These are phyloP conservation scores for Balansia obtecta DNA, from an alignment of 2,329 filamentous ascomycete genomes.

Conservation along the genomic window DNA sequence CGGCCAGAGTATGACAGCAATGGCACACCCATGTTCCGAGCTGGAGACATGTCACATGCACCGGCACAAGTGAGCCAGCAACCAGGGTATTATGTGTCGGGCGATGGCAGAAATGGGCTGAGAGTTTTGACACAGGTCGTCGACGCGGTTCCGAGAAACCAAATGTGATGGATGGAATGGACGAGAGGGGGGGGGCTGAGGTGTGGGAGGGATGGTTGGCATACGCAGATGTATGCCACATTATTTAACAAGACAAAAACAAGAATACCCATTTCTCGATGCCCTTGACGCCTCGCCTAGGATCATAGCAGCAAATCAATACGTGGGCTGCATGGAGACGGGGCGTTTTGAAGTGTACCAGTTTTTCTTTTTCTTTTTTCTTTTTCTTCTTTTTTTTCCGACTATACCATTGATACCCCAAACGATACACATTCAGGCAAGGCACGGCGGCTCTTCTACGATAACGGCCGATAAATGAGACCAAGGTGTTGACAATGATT, in stretches of 20 bases:
- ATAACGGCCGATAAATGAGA: background rate
- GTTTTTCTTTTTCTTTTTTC: background rate
- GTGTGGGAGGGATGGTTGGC: too few species aligned
- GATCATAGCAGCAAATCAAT: background rate
- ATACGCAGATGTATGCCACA: background rate
- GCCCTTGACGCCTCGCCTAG: background rate
- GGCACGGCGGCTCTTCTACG: background rate
- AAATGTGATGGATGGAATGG: conserved; percentile 13
- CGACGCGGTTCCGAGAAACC: conserved; percentile 16
- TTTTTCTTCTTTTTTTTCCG: background rate
- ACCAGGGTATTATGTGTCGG: conserved; percentile 21
- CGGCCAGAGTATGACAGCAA: conserved; percentile 21
- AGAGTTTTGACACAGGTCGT: conserved; percentile 17
- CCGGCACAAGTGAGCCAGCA: conserved; percentile 16
- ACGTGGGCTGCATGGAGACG: background rate
- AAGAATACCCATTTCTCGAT: background rate
- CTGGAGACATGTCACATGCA: conserved; percentile 17
- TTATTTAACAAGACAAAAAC: background rate
- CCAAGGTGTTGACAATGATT: background rate
- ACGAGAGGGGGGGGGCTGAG: background rate
- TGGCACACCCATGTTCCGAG: conserved; percentile 20
- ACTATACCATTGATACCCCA: background rate
- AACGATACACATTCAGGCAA: background rate
- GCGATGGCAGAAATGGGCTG: conserved; percentile 20
- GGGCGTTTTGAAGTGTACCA: background rate